A percentile compares a stretch with the other conserved stretches of the same genome.
These are phyloP conservation scores for Penicillium sp. DNA, from an alignment of 2,329 filamentous ascomycete species.

Conservation along the genomic window DNA sequence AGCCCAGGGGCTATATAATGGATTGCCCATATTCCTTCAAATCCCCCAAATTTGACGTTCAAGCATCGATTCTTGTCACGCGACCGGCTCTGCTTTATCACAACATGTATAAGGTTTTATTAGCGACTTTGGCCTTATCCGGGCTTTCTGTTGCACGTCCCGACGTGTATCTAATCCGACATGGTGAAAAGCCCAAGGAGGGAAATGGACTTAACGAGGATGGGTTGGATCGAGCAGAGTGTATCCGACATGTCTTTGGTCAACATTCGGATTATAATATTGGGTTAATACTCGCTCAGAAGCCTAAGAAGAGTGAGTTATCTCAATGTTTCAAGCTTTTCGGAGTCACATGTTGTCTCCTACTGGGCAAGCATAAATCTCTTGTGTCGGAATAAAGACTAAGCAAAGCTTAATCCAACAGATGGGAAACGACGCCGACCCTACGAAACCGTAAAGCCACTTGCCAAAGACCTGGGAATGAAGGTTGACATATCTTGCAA, in stretches of 20 bases:
- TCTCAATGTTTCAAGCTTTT: too few species aligned
- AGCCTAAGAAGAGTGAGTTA: slow-evolving; percentile 5
- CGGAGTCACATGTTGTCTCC: too few species aligned
- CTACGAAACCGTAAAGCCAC: slow-evolving; percentile 6
- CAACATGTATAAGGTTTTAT: not conserved
- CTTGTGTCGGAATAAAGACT: not conserved
- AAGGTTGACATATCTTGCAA: slow-evolving; percentile 9
- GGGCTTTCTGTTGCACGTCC: not conserved
- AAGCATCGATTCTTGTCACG: not conserved
- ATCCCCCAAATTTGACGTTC: not conserved
- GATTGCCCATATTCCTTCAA: not conserved
- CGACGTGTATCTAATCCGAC: slow-evolving; percentile 7
- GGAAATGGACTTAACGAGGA: slow-evolving; percentile 1
- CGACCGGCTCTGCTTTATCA: not conserved
- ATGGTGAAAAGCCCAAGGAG: slow-evolving; percentile 10
- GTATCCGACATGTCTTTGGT: slow-evolving; percentile 6
- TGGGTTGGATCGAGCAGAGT: slow-evolving; percentile 6
- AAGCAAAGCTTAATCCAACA: not conserved
- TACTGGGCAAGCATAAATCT: too few species aligned
- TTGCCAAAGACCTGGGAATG: slow-evolving; percentile 2
- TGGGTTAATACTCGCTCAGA: slow-evolving; percentile 8
- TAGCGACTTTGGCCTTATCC: not conserved
- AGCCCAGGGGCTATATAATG: not conserved
- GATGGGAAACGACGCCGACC: slow-evolving; percentile 6
- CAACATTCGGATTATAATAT: slow-evolving; percentile 3